A percentile compares a stretch with the other conserved stretches of the same genome.
These are phyloP conservation scores for Fusarium buxicola DNA, from an alignment of 2,329 filamentous ascomycete genomes.

Conservation along the genomic window DNA sequence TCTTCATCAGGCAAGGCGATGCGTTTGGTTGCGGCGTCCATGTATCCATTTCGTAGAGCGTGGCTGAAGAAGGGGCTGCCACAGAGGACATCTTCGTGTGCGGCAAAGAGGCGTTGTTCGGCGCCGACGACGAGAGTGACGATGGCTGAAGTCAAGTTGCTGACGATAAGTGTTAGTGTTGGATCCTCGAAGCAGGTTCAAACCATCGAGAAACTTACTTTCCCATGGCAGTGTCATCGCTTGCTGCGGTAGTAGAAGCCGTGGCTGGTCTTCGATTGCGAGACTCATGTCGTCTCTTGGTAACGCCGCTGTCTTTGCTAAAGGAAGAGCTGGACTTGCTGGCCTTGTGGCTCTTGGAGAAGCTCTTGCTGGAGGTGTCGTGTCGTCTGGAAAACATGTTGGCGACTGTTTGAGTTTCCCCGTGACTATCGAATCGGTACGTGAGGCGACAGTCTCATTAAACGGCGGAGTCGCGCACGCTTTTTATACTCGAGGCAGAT, in stretches of 20 bases:
- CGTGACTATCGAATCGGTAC: slow-evolving; percentile 1
- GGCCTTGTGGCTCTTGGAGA: slow-evolving; percentile 63
- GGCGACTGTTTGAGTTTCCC: slow-evolving; percentile 4
- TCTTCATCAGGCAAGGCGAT: slow-evolving; percentile 87
- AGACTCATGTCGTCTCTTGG: slow-evolving; percentile 66
- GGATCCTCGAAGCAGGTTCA: neutral
- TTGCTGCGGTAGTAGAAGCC: slow-evolving; percentile 53
- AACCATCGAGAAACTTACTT: slow-evolving; percentile 55
- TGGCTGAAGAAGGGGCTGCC: slow-evolving; percentile 79
- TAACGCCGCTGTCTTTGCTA: slow-evolving; percentile 64
- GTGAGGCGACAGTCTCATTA: slow-evolving; percentile 15
- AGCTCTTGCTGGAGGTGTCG: slow-evolving; percentile 62
- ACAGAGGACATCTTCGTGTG: slow-evolving; percentile 86
- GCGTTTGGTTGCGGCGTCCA: slow-evolving; percentile 65
- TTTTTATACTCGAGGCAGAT: slow-evolving; percentile 31
- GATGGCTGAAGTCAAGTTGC: slow-evolving; percentile 73
- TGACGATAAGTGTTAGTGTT: slow-evolving; percentile 16
- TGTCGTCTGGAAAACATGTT: slow-evolving; percentile 62
- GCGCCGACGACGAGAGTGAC: slow-evolving; percentile 84
- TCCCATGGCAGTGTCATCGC: slow-evolving; percentile 55
- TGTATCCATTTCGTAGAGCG: slow-evolving; percentile 51
- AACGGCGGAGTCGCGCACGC: slow-evolving; percentile 12
- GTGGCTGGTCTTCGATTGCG: slow-evolving; percentile 61
- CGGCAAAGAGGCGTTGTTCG: slow-evolving; percentile 88
- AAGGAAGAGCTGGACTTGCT: slow-evolving; percentile 66